Evolutionary conservation across 441 rosid species (phyloP), one percentile per base, ranked within the genome.

Genomic region (Theobroma grandiflorum): DNA sequence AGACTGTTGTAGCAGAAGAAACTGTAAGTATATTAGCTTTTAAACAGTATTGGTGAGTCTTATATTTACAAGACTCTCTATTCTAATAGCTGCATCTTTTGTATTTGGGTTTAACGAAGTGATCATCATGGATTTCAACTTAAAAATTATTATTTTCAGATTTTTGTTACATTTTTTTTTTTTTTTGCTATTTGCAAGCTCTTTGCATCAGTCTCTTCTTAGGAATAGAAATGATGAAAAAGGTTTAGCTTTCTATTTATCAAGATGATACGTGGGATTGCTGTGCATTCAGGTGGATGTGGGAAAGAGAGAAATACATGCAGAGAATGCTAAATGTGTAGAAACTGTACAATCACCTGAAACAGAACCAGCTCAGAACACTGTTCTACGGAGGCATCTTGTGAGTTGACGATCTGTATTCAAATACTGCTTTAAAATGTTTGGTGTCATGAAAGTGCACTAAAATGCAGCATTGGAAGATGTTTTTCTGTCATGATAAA

Each of bases 331-430:
- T 40, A 45, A 80, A 63, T 72, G 40, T 35, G 50, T 15, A 35
- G 79, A 71, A 50, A 71, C 38, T 26, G 75, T 47, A 52, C 45
- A 43, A 43, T 31, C 61, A 43, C 22, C 66, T 45, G 57, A 26
- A 45, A 61, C 49, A 6, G 47, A 8, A 20, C n/a, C 67, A 59
- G 66, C 50, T 37, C 6, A 18, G 20, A 77, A 81, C 66, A n/a
- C 20, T 52, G 83, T 87, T 53, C 75, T 83, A 6, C 73, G 37
- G 16, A 78, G 50, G 78, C 85, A 83, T 61, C 86, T 79, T 81
- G 85, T 80, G 43, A 80, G 86, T 84, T 58, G 18, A 52, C 33
- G 2, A 31, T 73, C 43, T 11, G 43, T 65, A n/a, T 58, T 61
- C 33, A 4, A 37, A 38, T 77, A 20, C 55, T 37, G 14, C 35